phyloP scores from a whole-genome alignment of 768 basidiomycete genomes.

The Sutorius australiensis region DNA sequence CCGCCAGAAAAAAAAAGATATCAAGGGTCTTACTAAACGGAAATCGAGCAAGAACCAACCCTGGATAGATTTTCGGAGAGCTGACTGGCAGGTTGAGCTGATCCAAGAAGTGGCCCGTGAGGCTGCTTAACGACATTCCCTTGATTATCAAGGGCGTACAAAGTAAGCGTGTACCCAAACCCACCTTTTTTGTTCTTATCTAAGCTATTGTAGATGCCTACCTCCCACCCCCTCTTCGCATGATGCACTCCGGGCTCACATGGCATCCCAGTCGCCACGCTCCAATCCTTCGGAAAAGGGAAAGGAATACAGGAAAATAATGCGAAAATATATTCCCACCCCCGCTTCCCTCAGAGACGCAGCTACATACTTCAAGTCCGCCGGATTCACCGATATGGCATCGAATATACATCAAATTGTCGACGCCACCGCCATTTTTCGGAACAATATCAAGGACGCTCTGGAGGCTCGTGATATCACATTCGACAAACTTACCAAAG shows the following conservation, averaged over 20 bases:
- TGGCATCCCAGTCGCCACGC: not conserved
- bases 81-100: too few species aligned
- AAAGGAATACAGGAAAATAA: not conserved
- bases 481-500: constrained; percentile 2
- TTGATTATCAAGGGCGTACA: not conserved
- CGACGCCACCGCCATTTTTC: constrained; percentile 9
- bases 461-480: constrained; percentile 7
- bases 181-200: not conserved
- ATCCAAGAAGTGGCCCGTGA: too few species aligned
- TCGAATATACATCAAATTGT: constrained; percentile 10
- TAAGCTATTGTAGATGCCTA: not conserved
- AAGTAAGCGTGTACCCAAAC: not conserved
- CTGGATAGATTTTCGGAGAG: too few species aligned
- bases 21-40: too few species aligned
- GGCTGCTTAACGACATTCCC: too few species aligned
- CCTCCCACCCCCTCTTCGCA: not conserved
- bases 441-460: constrained; percentile 2
- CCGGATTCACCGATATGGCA: constrained; percentile 2
- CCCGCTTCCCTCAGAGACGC: constrained; percentile 3
- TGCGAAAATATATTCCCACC: constrained; percentile 6
- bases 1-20: too few species aligned
- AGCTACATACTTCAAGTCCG: not conserved
- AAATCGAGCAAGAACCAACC: too few species aligned
- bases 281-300: constrained; percentile 13
- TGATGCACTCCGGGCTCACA: not conserved